Evolutionary conservation across 2,329 filamentous ascomycete genomes (phyloP), one percentile per base, ranked within the genome.

Genomic region (Claviceps sp.): DNA sequence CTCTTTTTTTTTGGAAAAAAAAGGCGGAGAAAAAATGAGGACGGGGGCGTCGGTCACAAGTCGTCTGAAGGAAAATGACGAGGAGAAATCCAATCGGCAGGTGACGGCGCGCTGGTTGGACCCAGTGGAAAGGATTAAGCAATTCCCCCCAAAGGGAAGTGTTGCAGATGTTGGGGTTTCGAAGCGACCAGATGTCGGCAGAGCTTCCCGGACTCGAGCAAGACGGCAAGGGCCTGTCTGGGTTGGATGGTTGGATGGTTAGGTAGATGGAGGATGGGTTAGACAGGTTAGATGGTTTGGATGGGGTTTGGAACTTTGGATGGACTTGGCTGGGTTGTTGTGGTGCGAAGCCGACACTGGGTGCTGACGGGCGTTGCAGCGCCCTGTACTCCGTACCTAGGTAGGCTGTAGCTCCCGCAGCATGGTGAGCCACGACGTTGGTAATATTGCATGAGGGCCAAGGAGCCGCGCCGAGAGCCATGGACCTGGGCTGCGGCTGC

Each of bases 111-210:
- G 51, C 42, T 49, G 51, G 51, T 42, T 38, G 41, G 41, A 44
- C 22, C 47, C 51, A 52, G 41, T 49, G 42, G 14, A 41, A 52
- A 42, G 41, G 47, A 41, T 47, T 34, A 37, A 47, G 51, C 51
- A 52, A 52, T 52, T 20, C 40, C 51, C 51, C 30, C 30, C 30
- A 34, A 44, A 52, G 26, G 24, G 38, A 11, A 8, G 24, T 11
- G 40, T 37, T 49, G 48, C 48, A 49, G 48, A 44, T 52, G 34
- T 42, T 47, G 9, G 49, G 47, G 36, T 49, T 34, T 45, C 34
- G 50, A 30, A 34, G 20, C 30, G 46, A 8, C 14, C 41, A 42
- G 38, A 44, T 44, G 47, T 24, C 37, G n/a, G 37, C n/a, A 48
- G 38, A 41, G 47, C 47, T 48, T 48, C 36, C 22, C 36, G 30